Evolutionary conservation across 371 early-diverging fungal genomes (phyloP).

Genomic region (Mucor lusitanicus): DNA sequence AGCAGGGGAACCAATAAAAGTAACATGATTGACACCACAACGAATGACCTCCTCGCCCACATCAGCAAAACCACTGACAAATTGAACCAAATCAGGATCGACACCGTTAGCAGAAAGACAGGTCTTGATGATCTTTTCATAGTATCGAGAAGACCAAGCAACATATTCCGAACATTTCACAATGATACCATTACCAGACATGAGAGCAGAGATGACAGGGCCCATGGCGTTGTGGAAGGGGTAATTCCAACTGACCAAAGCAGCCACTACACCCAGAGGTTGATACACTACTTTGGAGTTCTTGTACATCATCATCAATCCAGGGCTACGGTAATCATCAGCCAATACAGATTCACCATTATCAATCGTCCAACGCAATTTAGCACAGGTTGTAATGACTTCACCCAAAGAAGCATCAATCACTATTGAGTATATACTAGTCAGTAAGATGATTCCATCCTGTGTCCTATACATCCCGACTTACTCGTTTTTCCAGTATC

Average conservation of each 20-base stretch:
- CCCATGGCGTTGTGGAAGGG: conserved; percentile 87
- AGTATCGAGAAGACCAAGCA: conserved; percentile 78
- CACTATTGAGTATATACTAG: conserved; percentile 34
- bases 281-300: conserved; percentile 75
- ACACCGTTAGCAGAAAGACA: conserved; percentile 74
- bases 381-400: conserved; percentile 78
- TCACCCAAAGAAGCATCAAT: conserved; percentile 87
- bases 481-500: conserved; percentile 85
- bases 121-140: conserved; percentile 61
- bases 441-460: too few species aligned
- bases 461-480: conserved; percentile 5
- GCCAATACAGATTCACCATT: conserved; percentile 74
- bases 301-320: conserved; percentile 80
- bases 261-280: conserved; percentile 81
- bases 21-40: conserved; percentile 72
- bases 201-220: conserved; percentile 81
- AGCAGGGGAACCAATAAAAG: conserved; percentile 83
- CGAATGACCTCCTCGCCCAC: conserved; percentile 73
- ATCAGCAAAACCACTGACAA: conserved; percentile 81
- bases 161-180: conserved; percentile 86
- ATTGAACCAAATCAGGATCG: conserved; percentile 76
- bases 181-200: conserved; percentile 84
- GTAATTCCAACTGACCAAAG: conserved; percentile 85
- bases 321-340: conserved; percentile 70
- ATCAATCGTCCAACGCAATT: conserved; percentile 81